Evolutionary conservation across 148 eudicot genomes (phyloP), one percentile per base, ranked within the genome.

Genomic region (Polygonum aviculare): DNA sequence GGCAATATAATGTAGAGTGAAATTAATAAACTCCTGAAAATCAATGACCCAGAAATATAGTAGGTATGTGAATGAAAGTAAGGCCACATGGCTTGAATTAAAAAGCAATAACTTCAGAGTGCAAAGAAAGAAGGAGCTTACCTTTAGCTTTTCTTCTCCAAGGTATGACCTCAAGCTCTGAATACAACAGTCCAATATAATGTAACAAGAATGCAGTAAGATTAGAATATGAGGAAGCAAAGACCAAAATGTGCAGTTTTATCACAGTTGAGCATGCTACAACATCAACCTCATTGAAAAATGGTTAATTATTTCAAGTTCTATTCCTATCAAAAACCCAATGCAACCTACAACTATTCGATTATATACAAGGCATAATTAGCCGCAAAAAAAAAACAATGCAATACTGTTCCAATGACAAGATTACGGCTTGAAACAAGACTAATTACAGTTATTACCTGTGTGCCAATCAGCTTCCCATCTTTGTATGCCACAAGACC

Each of bases 121-220:
- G 0, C 33, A 75, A 21, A 21, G 38, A 16, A 73, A 33, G 38
- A 11, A 62, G 7, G 52, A 21, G 76, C 80, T 79, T 79, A 92
- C 99, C 92, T 90, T 92, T 75, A 95, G 94, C 83, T 89, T 87
- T 12, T 92, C 96, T 6, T 95, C 98, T 75, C 97, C 99, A 65
- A 95, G 86, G 82, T 50, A 86, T 40, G 84, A 47, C 82, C 87
- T 95, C 91, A 92, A 84, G 86, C 99, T 95, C 96, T 95, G 88
- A 81, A 81, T 52, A 76, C 77, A 15, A 77, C 45, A 38, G 35
- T 1, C 1, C 54, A 21, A 35, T 49, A 74, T 26, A 22, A 74
- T 3, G n/a, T 5, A 60, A 26, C 21, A 60, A 11, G 67, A 4
- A 60, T 22, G 12, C 35, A 22, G 10, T 35, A 36, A 67, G 1